Conservation (phyloP, 768 basidiomycete species). For the Grammothele lineata region DNA sequence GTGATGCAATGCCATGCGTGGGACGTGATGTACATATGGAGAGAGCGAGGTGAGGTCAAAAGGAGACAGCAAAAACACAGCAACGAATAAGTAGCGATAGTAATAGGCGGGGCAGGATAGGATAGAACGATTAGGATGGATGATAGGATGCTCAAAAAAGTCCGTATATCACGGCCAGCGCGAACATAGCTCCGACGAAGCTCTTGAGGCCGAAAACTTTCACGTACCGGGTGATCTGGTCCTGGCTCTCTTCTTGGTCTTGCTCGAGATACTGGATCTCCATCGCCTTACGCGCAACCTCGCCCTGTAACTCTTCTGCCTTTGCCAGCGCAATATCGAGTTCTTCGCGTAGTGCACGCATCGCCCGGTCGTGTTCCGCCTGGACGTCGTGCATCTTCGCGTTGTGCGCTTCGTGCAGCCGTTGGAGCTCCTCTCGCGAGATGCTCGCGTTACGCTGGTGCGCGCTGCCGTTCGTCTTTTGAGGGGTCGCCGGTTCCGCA, state of each 20-base stretch:
- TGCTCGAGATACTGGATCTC: constrained; percentile 78
- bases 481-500: constrained; percentile 40
- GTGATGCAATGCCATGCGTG: background rate
- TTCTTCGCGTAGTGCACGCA: constrained; percentile 51
- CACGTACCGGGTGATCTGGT: constrained; percentile 77
- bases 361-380: constrained; percentile 57
- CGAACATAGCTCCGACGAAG: constrained; percentile 46
- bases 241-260: constrained; percentile 73
- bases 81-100: constrained; percentile 9
- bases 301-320: constrained; percentile 52
- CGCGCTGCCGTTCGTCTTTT: constrained; percentile 52
- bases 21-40: background rate
- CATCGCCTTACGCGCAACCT: constrained; percentile 68
- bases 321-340: constrained; percentile 48
- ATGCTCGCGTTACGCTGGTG: constrained; percentile 43
- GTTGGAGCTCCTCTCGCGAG: constrained; percentile 73
- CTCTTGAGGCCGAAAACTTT: constrained; percentile 55
- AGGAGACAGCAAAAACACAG: background rate
- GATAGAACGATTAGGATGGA: constrained; percentile 30
- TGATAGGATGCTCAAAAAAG: constrained; percentile 19
- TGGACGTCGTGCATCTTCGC: constrained; percentile 72
- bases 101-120: constrained; percentile 18
- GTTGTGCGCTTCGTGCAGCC: constrained; percentile 81
- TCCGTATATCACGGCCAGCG: constrained; percentile 53
- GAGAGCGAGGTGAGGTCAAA: background rate